Percentiles rank a stretch among this genome's conserved stretches.
These are phyloP conservation scores for Tranzscheliella williamsii DNA, from an alignment of 1,284 basidiomycete species.

Conservation along the genomic window DNA sequence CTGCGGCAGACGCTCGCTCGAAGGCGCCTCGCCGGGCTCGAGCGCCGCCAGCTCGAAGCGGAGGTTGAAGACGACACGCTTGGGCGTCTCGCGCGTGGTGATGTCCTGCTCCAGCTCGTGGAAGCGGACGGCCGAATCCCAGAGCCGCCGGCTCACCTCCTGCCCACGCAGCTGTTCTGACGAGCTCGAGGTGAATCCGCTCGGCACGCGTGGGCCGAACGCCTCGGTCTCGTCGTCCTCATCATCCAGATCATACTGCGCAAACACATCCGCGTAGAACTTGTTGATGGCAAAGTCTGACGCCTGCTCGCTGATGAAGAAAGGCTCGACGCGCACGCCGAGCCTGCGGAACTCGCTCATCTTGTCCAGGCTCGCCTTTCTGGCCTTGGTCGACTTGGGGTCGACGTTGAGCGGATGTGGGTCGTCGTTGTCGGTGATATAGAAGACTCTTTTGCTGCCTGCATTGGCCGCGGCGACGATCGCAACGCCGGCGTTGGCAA, in stretches of 20 bases:
- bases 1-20: constrained; percentile 29
- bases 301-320: constrained; percentile 78
- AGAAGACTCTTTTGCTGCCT: constrained; percentile 85
- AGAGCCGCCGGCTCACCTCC: constrained; percentile 26
- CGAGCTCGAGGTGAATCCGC: constrained; percentile 16
- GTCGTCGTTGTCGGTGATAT: constrained; percentile 87
- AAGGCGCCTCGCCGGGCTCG: constrained; percentile 7
- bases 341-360: constrained; percentile 73
- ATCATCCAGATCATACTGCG: constrained; percentile 52
- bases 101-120: constrained; percentile 58
- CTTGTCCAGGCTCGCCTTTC: constrained; percentile 35
- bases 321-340: constrained; percentile 83
- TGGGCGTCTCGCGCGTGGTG: constrained; percentile 71
- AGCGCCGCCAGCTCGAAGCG: constrained; percentile 73
- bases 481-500: constrained; percentile 60
- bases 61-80: constrained; percentile 81
- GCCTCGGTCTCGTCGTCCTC: constrained; percentile 20
- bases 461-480: constrained; percentile 74
- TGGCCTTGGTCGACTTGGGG: constrained; percentile 63
- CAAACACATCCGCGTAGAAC: constrained; percentile 67
- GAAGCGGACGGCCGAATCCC: constrained; percentile 47
- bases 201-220: constrained; percentile 5
- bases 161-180: constrained; percentile 26
- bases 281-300: constrained; percentile 66
- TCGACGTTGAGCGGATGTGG: constrained; percentile 60